phyloP scores from a whole-genome alignment of 2,329 filamentous ascomycete species.

The Pestalotiopsis sp. region DNA sequence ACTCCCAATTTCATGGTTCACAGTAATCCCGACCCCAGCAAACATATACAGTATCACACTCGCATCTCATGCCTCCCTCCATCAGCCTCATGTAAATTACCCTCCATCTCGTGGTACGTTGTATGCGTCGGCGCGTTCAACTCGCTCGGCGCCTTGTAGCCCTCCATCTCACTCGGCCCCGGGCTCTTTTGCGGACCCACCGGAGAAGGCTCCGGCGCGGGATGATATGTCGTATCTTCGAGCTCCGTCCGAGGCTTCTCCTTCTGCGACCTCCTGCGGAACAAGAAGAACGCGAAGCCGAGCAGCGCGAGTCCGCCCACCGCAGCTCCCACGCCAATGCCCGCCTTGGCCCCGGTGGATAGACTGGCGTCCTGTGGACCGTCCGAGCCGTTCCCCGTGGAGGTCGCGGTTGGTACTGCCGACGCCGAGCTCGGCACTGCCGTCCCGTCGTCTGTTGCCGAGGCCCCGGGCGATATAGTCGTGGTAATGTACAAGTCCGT shows the following conservation, averaged over 20 bases:
- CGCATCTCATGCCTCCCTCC: not conserved
- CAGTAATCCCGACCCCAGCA: not conserved
- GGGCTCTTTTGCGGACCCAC: not conserved
- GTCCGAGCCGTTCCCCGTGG: not conserved
- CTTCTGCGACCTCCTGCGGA: not conserved
- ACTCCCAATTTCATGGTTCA: no score
- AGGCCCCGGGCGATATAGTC: not conserved
- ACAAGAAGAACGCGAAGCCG: conserved; percentile 1
- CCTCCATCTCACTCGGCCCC: not conserved
- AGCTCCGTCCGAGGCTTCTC: not conserved
- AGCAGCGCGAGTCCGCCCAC: not conserved
- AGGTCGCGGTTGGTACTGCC: not conserved
- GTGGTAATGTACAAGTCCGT: not conserved
- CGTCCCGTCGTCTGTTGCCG: not conserved
- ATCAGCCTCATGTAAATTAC: not conserved
- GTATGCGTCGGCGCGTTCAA: not conserved
- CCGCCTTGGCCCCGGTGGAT: conserved; percentile 3
- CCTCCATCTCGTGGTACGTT: not conserved
- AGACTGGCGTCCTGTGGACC: not conserved
- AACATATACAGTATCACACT: not conserved
- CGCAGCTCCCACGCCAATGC: not conserved
- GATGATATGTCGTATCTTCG: not conserved
- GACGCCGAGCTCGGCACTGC: not conserved
- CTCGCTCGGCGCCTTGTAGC: not conserved
- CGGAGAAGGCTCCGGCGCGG: not conserved